Evolutionary conservation across 768 basidiomycete genomes (phyloP).

Genomic region (Cystobasidium onofrii): DNA sequence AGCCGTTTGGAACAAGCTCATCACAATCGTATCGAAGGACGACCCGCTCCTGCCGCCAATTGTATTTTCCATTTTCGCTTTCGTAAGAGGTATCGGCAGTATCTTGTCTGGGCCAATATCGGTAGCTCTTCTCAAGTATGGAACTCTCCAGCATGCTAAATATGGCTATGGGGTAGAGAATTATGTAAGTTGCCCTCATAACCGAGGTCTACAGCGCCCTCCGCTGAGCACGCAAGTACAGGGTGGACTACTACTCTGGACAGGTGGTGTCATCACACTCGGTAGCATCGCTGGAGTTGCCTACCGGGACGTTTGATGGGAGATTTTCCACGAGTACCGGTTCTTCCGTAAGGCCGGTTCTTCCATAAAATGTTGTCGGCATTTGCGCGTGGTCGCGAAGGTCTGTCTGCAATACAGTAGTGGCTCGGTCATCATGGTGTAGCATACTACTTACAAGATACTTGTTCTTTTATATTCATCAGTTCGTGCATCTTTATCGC

Average conservation of each 20-base stretch:
- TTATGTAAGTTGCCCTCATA: conserved; percentile 20
- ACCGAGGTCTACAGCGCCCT: no score
- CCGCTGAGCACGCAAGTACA: background rate
- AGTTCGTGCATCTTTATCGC: no score
- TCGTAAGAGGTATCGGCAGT: conserved; percentile 1
- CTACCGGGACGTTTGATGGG: background rate
- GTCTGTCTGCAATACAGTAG: no score
- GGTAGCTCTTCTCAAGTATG: background rate
- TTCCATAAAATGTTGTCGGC: no score
- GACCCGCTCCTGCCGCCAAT: conserved; percentile 9
- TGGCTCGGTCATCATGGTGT: no score
- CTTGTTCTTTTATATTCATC: background rate
- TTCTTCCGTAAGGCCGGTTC: no score
- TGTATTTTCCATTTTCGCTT: conserved; percentile 5
- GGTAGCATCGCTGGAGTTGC: background rate
- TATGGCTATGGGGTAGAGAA: conserved; percentile 8
- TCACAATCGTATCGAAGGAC: conserved; percentile 6
- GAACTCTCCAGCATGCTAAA: background rate
- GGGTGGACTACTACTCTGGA: conserved; percentile 9
- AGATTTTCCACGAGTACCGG: no score
- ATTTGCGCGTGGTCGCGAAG: no score
- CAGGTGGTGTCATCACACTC: conserved; percentile 3
- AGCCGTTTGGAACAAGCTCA: conserved; percentile 13
- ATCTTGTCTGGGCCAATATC: conserved; percentile 12
- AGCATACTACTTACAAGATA: no score